Percentiles rank a stretch among this genome's conserved stretches.
These are phyloP conservation scores for Pleurotus salmoneostramineus DNA, from an alignment of 768 basidiomycete species.

Conservation along the genomic window DNA sequence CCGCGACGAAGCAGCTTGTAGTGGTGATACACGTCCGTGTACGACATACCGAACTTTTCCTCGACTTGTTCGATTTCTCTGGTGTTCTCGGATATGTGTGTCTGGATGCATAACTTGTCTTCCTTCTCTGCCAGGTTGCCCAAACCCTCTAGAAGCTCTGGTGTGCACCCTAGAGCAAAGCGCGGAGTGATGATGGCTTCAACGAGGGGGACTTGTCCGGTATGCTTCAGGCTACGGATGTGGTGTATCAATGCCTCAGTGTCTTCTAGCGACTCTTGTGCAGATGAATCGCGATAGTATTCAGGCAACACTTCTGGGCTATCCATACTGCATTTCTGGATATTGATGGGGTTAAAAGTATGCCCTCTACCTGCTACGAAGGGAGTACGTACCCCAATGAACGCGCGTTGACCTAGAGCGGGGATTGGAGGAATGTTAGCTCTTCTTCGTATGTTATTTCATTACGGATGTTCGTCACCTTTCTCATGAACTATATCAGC, in stretches of 20 bases:
- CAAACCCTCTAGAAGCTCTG: conserved; percentile 56
- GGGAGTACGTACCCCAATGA: conserved; percentile 66
- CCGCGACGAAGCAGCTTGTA: conserved; percentile 71
- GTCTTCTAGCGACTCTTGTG: conserved; percentile 51
- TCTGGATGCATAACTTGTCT: conserved; percentile 74
- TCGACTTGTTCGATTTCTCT: conserved; percentile 68
- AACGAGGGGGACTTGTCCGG: conserved; percentile 52
- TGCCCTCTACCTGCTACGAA: not conserved
- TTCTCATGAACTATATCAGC: conserved; percentile 66
- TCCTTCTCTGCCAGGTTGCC: conserved; percentile 58
- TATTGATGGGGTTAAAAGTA: not conserved
- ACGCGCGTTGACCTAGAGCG: conserved; percentile 73
- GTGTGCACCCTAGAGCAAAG: conserved; percentile 88
- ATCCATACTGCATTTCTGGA: conserved; percentile 89
- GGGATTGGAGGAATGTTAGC: not conserved
- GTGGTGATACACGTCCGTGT: conserved; percentile 79
- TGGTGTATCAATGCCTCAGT: conserved; percentile 69
- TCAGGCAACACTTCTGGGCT: conserved; percentile 46
- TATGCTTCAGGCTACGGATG: conserved; percentile 51
- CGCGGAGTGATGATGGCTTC: conserved; percentile 91
- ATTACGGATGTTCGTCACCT: conserved; percentile 26
- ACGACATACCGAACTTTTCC: conserved; percentile 65
- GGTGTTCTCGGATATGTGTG: conserved; percentile 86
- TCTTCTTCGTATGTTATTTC: too few species aligned
- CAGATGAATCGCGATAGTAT: conserved; percentile 64